Base-by-base conservation (phyloP, 2,329 filamentous ascomycete species). In the Trichoderma pleuroti region DNA sequence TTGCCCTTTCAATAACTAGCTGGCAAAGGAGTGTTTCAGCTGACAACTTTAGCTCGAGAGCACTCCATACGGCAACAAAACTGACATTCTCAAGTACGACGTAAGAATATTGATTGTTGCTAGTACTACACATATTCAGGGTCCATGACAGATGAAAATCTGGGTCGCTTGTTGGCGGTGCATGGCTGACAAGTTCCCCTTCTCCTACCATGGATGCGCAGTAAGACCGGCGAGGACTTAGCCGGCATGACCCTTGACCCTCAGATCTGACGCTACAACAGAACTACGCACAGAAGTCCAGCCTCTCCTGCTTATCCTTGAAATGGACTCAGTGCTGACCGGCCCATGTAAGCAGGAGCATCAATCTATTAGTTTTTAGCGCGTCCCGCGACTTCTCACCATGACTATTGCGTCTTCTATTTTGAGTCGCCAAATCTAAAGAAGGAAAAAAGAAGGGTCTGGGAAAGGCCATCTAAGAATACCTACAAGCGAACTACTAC, bases 241-340 rank as follows among this genome's bases (percentile, higher is more conserved):
- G 30, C 63, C 32, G 63, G 46, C 62, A 56, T 62, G 21, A 46
- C 9, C 54, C 28, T 52, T 52, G 56, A 39, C 34, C 39, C 66
- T 34, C 28, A 68, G 56, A 68, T 68, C 66, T 68, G 66, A 61
- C 61, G 54, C 36, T 60, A 42, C 64, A 54, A 21, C 18, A 26
- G 8, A 42, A 67, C 49, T 46, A 28, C n/a, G 21, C 24, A 18
- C 61, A n/a, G 12, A 64, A 24, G 28, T 34, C 42, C 61, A 63
- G 11, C 21, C 32, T 39, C 28, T 56, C 30, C 21, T 66, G 32
- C 54, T 59, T 68, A 34, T 67, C 57, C 34, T 67, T n/a, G 26
- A 34, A 49, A 16, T 34, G 54, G 54, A 21, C 36, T 60, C 28
- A 18, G 36, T 60, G 54, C 54, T 59, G 34, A 68, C 64, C 12